Percentiles rank a stretch among this genome's conserved stretches.
Evolutionary conservation across 257 asterid species (phyloP).

Genomic region (Prunella vulgaris): DNA sequence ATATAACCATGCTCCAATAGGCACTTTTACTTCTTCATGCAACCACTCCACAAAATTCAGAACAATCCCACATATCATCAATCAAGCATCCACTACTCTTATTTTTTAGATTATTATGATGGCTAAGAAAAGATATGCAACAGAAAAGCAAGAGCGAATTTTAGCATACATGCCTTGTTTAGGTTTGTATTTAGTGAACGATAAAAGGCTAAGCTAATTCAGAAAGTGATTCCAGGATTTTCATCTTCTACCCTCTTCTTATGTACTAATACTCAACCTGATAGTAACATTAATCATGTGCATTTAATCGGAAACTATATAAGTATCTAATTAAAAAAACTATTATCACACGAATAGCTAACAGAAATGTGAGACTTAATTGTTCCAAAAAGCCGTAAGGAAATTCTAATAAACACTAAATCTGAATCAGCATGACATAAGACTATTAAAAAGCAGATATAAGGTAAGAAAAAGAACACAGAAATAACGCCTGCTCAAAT

Average conservation of each 20-base stretch:
- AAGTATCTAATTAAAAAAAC: conserved; percentile 7
- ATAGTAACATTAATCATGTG: neutral
- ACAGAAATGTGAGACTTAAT: neutral
- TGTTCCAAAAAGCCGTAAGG: neutral
- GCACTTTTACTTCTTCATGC: neutral
- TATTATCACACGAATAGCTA: neutral
- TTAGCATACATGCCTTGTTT: neutral
- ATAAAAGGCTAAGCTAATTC: neutral
- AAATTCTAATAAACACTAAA: neutral
- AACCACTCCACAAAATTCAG: neutral
- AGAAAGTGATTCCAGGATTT: conserved; percentile 5
- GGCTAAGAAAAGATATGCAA: conserved; percentile 9
- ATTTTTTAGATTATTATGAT: conserved; percentile 9
- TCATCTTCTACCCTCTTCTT: neutral
- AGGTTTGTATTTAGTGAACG: neutral
- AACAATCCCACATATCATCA: neutral
- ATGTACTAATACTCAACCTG: neutral
- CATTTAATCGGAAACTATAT: neutral
- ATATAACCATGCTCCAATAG: neutral
- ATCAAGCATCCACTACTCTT: conserved; percentile 2
- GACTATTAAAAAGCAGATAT: neutral
- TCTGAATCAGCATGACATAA: neutral
- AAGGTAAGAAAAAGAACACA: neutral
- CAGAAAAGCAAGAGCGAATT: conserved; percentile 4
- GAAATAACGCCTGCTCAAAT: neutral